Evolutionary conservation across 495 filamentous ascomycete genomes (phyloP).

Genomic region (Saxophila tyrrhenica): DNA sequence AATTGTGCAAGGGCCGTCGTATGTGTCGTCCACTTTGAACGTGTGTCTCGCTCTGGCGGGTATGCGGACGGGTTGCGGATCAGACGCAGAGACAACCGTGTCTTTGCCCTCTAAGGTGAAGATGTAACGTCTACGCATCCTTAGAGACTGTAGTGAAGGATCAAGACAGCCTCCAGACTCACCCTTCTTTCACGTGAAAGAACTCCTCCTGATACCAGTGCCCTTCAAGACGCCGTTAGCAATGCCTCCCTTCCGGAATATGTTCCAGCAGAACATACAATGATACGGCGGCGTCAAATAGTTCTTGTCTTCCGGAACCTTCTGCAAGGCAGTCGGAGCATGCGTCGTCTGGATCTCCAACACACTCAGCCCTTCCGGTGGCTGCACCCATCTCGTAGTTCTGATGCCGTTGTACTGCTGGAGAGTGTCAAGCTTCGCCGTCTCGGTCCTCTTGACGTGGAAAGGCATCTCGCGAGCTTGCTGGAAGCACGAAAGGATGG

Average conservation of each 20-base stretch:
- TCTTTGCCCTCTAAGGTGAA: slow-evolving; percentile 15
- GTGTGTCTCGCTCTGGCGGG: slow-evolving; percentile 8
- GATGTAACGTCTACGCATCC: slow-evolving; percentile 6
- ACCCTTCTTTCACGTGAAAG: slow-evolving; percentile 12
- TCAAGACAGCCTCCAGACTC: neutral
- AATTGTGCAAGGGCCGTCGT: slow-evolving; percentile 7
- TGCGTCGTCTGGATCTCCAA: slow-evolving; percentile 13
- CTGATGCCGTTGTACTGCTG: slow-evolving; percentile 10
- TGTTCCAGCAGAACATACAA: neutral
- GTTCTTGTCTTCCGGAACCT: slow-evolving; percentile 1
- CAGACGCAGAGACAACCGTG: slow-evolving; percentile 3
- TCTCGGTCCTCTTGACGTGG: slow-evolving; percentile 8
- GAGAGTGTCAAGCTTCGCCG: slow-evolving; percentile 3
- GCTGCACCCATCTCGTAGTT: slow-evolving; percentile 6
- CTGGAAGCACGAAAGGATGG: too few species aligned
- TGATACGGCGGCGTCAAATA: slow-evolving; percentile 7
- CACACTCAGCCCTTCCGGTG: slow-evolving; percentile 8
- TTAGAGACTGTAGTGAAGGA: neutral
- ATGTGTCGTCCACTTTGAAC: slow-evolving; percentile 8
- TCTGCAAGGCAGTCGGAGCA: slow-evolving; percentile 4
- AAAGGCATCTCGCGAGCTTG: neutral
- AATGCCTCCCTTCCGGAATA: neutral
- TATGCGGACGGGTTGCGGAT: slow-evolving; percentile 7
- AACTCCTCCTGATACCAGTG: slow-evolving; percentile 16
- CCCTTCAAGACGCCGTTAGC: neutral